phyloP scores from a whole-genome alignment of 2,329 filamentous ascomycete species.

The Rhynchosporium secalis region DNA sequence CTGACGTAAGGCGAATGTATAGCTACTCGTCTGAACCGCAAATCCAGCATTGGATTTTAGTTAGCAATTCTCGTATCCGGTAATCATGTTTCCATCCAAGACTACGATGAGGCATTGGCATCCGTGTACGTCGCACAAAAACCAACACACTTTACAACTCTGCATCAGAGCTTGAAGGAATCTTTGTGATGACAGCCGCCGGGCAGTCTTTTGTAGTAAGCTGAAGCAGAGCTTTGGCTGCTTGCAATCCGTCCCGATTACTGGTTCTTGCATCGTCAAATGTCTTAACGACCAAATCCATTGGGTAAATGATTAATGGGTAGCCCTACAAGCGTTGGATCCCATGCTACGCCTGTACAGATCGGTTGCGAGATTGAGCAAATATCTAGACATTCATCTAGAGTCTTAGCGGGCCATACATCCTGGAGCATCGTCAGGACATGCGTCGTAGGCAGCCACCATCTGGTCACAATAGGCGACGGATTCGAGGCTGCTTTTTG shows the following conservation, averaged over 20 bases:
- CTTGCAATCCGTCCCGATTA: too few species aligned
- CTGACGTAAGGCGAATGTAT: not conserved
- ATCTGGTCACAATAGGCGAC: not conserved
- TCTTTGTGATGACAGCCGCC: not conserved
- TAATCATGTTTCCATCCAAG: not conserved
- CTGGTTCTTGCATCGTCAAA: slow-evolving; percentile 2
- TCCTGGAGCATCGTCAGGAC: not conserved
- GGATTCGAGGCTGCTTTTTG: not conserved
- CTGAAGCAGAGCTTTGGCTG: too few species aligned
- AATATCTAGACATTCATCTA: not conserved
- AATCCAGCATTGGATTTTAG: not conserved
- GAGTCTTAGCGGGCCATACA: not conserved
- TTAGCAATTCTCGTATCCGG: slow-evolving; percentile 6
- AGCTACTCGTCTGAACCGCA: not conserved
- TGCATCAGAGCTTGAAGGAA: too few species aligned
- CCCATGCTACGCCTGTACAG: slow-evolving; percentile 3
- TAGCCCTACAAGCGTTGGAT: not conserved
- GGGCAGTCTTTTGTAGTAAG: too few species aligned
- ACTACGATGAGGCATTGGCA: not conserved
- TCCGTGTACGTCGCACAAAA: not conserved
- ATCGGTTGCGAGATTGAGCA: not conserved
- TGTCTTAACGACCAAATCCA: not conserved
- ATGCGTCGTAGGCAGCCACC: not conserved
- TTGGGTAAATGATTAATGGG: not conserved
- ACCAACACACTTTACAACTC: not conserved